Base-by-base conservation (phyloP, 768 basidiomycete species). In the Rhodotorula diobovata region DNA sequence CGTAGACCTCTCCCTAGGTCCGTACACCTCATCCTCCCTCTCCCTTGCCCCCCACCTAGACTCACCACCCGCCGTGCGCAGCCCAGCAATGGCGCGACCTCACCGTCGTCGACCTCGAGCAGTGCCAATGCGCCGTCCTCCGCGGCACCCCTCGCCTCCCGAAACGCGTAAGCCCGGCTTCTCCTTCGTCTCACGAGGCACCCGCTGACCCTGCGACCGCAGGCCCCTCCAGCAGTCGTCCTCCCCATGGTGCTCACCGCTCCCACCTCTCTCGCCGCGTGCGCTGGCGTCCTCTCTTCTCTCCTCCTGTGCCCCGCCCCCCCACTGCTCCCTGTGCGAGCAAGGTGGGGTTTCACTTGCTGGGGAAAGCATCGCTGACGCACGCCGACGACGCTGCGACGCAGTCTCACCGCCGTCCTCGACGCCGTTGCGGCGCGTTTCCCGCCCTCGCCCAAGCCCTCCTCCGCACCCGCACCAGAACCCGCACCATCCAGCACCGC, bases 61-160 rank as follows among this genome's bases (percentile, higher is more conserved):
- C 37, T 39, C 0, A 56, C 34, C 2, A 8, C 1, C 41, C 9
- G 0, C 30, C 32, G 28, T 45, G n/a, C 53, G 37, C 53, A 74
- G 73, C 73, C 23, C 73, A 74, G 51, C 61, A 63, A 53, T 74
- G 73, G 73, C 55, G 39, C 25, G 68, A 70, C 32, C 37, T 74
- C 45, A 54, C 65, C 45, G 73, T 70, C 39, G 41, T 74, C 6
- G 73, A 75, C 25, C 60, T 74, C 7, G 63, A 57, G 9, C 63
- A 68, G 48, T 71, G 64, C 46, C 39, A 39, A 4, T 66, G 61
- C 23, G 67, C 56, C 43, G 64, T 68, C 48, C 23, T 75, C 10
- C 35, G 56, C n/a, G 73, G 67, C 6, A 18, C 30, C 32, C 67
- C 63, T 6, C 61, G 53, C n/a, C 53, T 8, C 20, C 65, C 70